phyloP scores from a whole-genome alignment of 2,329 filamentous ascomycete species.

The Phialophora expanda region DNA sequence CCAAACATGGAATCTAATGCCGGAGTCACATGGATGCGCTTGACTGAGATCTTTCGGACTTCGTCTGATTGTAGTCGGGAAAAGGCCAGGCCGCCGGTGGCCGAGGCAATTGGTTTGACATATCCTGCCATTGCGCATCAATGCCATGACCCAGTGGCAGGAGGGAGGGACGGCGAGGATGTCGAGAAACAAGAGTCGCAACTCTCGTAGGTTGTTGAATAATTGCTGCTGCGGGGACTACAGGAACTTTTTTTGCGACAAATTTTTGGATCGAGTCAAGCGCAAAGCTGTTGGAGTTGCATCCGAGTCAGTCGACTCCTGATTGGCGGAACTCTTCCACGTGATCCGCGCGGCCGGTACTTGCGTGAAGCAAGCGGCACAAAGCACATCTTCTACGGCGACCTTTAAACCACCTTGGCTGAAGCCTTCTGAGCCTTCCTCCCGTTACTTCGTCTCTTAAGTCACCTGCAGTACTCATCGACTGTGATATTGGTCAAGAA shows the following conservation, averaged over 20 bases:
- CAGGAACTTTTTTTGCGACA: conserved; percentile 17
- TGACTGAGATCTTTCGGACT: conserved; percentile 87
- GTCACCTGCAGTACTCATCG: not conserved
- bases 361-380: not conserved
- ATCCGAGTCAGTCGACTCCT: not conserved
- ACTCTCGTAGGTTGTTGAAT: not conserved
- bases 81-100: conserved; percentile 87
- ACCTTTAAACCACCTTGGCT: not conserved
- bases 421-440: not conserved
- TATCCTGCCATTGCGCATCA: conserved; percentile 50
- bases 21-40: conserved; percentile 87
- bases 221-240: conserved; percentile 13
- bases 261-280: conserved; percentile 10
- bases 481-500: not conserved
- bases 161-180: not conserved
- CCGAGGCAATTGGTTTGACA: conserved; percentile 78
- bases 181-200: not conserved
- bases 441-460: not conserved
- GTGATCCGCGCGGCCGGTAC: not conserved
- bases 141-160: conserved; percentile 23
- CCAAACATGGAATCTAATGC: conserved; percentile 95
- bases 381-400: not conserved
- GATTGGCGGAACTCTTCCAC: not conserved
- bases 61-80: conserved; percentile 80
- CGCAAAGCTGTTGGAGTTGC: not conserved